A percentile compares a stretch with the other conserved stretches of the same genome.
Evolutionary conservation across 1,284 basidiomycete species (phyloP).

Genomic region (Moniliella sp.): DNA sequence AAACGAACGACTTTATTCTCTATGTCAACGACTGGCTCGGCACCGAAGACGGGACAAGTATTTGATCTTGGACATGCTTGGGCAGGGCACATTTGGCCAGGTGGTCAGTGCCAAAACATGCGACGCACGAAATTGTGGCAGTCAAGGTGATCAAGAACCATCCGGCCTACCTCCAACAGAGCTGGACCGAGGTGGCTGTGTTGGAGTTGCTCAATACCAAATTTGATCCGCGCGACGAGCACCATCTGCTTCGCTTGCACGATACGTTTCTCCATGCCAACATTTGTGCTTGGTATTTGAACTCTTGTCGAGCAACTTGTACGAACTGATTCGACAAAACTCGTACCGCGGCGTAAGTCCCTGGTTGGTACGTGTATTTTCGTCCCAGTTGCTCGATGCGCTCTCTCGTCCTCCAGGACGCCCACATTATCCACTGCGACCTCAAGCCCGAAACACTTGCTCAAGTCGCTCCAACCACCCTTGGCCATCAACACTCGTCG

Average conservation of each 20-base stretch:
- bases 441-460: constrained; percentile 47
- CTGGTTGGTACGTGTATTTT: constrained; percentile 84
- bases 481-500: constrained; percentile 93
- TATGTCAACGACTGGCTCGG: constrained; percentile 33
- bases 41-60: constrained; percentile 45
- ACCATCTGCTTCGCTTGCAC: constrained; percentile 82
- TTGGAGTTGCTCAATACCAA: constrained; percentile 48
- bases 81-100: constrained; percentile 97
- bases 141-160: constrained; percentile 99
- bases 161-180: constrained; percentile 95
- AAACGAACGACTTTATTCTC: constrained; percentile 32
- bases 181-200: constrained; percentile 99
- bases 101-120: constrained; percentile 98
- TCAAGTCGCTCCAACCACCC: constrained; percentile 43
- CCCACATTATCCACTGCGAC: constrained; percentile 88
- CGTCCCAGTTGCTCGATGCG: constrained; percentile 84
- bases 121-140: constrained; percentile 88
- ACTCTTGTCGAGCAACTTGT: constrained; percentile 89
- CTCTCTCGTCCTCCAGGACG: constrained; percentile 74
- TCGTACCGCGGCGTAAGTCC: constrained; percentile 92
- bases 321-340: constrained; percentile 99
- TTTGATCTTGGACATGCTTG: constrained; percentile 86
- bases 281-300: constrained; percentile 96
- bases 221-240: constrained; percentile 63
- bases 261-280: constrained; percentile 92